These are phyloP conservation scores for Raffaelea ambrosiae DNA, from an alignment of 2,329 filamentous ascomycete genomes.

Conservation along the genomic window DNA sequence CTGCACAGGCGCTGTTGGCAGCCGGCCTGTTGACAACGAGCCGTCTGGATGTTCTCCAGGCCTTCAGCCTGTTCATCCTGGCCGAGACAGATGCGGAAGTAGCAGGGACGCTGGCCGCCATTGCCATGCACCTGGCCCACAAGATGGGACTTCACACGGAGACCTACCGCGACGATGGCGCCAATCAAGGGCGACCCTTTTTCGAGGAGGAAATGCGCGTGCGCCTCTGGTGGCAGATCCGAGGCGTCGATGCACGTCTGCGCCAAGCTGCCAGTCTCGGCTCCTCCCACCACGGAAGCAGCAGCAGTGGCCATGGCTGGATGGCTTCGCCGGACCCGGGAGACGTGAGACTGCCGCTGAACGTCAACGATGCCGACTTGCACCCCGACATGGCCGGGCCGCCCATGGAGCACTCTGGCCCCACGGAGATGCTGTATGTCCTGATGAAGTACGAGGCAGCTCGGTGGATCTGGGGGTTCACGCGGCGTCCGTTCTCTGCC, in stretches of 20 bases:
- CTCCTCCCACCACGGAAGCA: background rate
- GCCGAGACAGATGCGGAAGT: conserved; percentile 20
- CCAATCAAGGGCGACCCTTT: conserved; percentile 37
- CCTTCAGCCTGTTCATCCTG: conserved; percentile 20
- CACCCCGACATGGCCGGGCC: conserved; percentile 38
- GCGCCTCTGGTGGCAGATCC: conserved; percentile 47
- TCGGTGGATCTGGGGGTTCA: conserved; percentile 16
- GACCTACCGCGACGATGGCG: conserved; percentile 9
- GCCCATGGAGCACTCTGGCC: conserved; percentile 37
- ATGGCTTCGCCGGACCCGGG: conserved; percentile 26
- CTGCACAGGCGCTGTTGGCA: conserved; percentile 16
- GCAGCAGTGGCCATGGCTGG: conserved; percentile 26
- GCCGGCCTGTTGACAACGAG: conserved; percentile 19
- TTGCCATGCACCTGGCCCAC: conserved; percentile 16
- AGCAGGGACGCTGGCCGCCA: conserved; percentile 14
- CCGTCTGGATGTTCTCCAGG: conserved; percentile 21
- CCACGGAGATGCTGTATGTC: conserved; percentile 47
- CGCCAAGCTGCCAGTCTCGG: conserved; percentile 1
- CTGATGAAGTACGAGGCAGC: conserved; percentile 22
- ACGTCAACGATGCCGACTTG: conserved; percentile 47
- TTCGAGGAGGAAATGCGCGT: conserved; percentile 47
- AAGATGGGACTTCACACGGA: conserved; percentile 30
- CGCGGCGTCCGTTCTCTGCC: background rate
- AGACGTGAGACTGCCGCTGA: conserved; percentile 45
- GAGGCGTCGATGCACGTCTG: conserved; percentile 38